Percentiles rank a stretch among this genome's conserved stretches.
phyloP scores from a whole-genome alignment of 2,329 filamentous ascomycete species.

The Alternaria viburni region DNA sequence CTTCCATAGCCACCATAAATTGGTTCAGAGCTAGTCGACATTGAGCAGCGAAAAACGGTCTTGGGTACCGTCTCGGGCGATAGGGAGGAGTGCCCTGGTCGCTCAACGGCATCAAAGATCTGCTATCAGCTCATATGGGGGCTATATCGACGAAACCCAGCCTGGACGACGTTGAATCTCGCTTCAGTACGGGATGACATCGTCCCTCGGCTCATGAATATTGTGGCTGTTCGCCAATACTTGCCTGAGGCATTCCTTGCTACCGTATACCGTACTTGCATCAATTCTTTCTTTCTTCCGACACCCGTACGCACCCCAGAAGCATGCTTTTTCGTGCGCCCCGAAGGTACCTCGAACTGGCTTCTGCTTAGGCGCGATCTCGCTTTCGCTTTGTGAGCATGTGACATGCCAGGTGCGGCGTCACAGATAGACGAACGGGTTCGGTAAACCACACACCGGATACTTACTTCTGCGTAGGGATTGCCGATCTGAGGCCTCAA shows the following conservation, averaged over 20 bases:
- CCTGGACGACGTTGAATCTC: constrained; percentile 12
- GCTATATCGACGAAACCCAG: constrained; percentile 6
- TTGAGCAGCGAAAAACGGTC: not conserved
- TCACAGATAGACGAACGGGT: constrained; percentile 4
- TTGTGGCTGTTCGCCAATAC: constrained; percentile 1
- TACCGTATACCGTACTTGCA: constrained; percentile 13
- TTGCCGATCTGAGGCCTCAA: constrained; percentile 8
- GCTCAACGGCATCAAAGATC: constrained; percentile 10
- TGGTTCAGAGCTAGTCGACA: not conserved
- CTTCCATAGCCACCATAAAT: not conserved
- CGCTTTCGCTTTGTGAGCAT: constrained; percentile 1
- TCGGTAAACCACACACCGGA: constrained; percentile 11
- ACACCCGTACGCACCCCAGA: constrained; percentile 10
- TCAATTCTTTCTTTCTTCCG: constrained; percentile 13
- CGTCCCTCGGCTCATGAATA: constrained; percentile 4
- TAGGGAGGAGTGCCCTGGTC: constrained; percentile 12
- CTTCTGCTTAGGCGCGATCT: constrained; percentile 1
- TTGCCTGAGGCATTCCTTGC: constrained; percentile 4
- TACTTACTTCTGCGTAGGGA: constrained; percentile 13
- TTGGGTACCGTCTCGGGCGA: not conserved
- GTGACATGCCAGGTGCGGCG: constrained; percentile 8
- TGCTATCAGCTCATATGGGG: constrained; percentile 12
- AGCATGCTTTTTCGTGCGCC: constrained; percentile 14
- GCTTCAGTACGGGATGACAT: constrained; percentile 9
- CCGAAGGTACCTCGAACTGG: constrained; percentile 2